Evolutionary conservation across 306 rosid genomes (phyloP), one percentile per base, ranked within the genome.

Genomic region (Glycine latifolia): DNA sequence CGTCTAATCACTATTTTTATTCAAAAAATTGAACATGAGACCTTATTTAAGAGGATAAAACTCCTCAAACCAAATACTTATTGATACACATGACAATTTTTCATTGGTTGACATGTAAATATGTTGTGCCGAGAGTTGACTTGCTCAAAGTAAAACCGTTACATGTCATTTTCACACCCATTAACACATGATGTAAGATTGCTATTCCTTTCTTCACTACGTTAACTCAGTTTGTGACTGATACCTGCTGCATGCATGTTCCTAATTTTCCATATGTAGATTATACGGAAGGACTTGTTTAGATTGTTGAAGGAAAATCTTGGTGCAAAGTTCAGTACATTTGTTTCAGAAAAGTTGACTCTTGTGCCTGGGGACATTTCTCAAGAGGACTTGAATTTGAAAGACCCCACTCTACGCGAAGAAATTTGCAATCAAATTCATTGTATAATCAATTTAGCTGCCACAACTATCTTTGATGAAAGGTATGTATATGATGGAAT

Each of bases 381-480:
- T 39, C 50, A 5, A 0, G 83, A 85, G 44, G 79, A 86, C 67
- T 80, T 94, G 80, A 92, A 89, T 20, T 35, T 90, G 81, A 85
- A 86, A 35, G 91, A 89, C 39, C 63, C 87, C 0, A 33, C 26
- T 75, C 50, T 90, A 62, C 73, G 76, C 16, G 78, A 94, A 47
- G 90, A 94, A 74, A 79, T 94, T 58, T 50, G 48, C 59, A 76
- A 59, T 50, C 68, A 88, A 59, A 53, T 71, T 5, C 88, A 94
- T 83, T 82, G 81, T 43, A 89, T 94, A 48, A 75, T 92, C 37
- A 89, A 94, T 76, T 81, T 94, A n/a, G 97, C 97, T 55, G 97
- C 97, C 4, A 91, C 93, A 4, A 94, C 98, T 10, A 87, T 88
- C 37, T 91, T 94, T 33, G 90, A 94, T 67, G 92, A 91, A 80